These are phyloP conservation scores for Stemphylium vesicarium DNA, from an alignment of 2,329 filamentous ascomycete species.

Conservation along the genomic window DNA sequence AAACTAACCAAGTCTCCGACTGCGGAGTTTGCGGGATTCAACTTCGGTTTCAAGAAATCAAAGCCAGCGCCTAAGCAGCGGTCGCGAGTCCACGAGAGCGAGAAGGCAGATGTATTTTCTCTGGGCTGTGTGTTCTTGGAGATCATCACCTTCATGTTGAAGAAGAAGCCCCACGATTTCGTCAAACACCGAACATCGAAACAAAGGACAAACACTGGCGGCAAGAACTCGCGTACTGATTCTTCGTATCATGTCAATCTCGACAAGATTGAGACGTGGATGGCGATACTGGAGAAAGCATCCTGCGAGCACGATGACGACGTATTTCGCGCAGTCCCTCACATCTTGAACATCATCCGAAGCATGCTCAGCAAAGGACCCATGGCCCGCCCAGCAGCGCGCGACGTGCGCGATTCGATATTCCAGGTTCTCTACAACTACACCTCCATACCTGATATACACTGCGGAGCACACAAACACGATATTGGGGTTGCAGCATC, in stretches of 20 bases:
- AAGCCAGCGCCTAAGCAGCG: conserved; percentile 38
- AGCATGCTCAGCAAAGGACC: conserved; percentile 53
- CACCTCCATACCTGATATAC: conserved; percentile 42
- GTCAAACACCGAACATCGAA: conserved; percentile 69
- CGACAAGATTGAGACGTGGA: conserved; percentile 72
- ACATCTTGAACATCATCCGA: conserved; percentile 50
- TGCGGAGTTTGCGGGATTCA: conserved; percentile 45
- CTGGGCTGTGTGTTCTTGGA: conserved; percentile 76
- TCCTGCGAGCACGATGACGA: conserved; percentile 51
- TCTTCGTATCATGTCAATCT: conserved; percentile 76
- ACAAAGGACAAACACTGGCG: conserved; percentile 58
- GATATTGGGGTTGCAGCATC: conserved; percentile 35
- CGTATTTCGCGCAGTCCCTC: conserved; percentile 50
- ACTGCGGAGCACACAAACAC: conserved; percentile 44
- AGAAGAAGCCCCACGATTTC: conserved; percentile 71
- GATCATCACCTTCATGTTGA: conserved; percentile 71
- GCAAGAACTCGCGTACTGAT: conserved; percentile 66
- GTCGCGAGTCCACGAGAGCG: conserved; percentile 42
- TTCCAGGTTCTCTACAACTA: conserved; percentile 40
- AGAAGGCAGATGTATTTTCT: conserved; percentile 72
- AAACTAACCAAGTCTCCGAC: conserved; percentile 44
- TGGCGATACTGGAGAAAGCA: conserved; percentile 66
- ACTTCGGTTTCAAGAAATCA: conserved; percentile 44
- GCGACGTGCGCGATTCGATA: conserved; percentile 50
- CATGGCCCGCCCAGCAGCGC: conserved; percentile 49